These are phyloP conservation scores for Cladobotryum protrusum DNA, from an alignment of 2,329 filamentous ascomycete species.

Conservation along the genomic window DNA sequence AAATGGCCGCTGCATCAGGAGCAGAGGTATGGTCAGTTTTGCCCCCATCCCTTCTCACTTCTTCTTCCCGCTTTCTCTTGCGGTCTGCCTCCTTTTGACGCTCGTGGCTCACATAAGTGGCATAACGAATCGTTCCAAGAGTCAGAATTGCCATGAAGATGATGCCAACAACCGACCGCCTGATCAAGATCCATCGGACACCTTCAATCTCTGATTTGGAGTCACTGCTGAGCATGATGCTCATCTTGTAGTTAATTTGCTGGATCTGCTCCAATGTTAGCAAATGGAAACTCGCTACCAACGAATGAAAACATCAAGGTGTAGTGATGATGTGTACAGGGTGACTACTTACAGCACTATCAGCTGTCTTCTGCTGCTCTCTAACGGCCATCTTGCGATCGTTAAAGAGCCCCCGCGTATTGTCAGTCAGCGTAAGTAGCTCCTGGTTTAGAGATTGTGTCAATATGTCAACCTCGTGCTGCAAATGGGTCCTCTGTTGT, in stretches of 20 bases:
- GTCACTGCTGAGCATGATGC: slow-evolving; percentile 81
- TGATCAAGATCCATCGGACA: slow-evolving; percentile 75
- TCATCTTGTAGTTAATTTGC: slow-evolving; percentile 95
- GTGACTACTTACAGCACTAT: slow-evolving; percentile 59
- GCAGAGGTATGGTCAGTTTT: slow-evolving; percentile 40
- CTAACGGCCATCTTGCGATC: slow-evolving; percentile 89
- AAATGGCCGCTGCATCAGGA: slow-evolving; percentile 50
- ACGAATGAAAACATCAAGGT: not conserved
- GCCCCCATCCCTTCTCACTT: slow-evolving; percentile 37
- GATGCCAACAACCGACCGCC: slow-evolving; percentile 58
- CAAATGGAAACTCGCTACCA: no score
- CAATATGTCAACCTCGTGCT: slow-evolving; percentile 93
- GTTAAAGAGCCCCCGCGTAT: slow-evolving; percentile 92
- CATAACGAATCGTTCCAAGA: slow-evolving; percentile 53
- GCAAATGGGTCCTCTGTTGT: slow-evolving; percentile 75
- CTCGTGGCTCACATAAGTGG: slow-evolving; percentile 49
- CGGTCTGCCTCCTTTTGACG: slow-evolving; percentile 40
- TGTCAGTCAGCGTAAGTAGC: slow-evolving; percentile 73
- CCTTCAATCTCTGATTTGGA: slow-evolving; percentile 88
- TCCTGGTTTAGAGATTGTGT: slow-evolving; percentile 82
- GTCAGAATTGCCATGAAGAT: slow-evolving; percentile 59
- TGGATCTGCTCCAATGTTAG: slow-evolving; percentile 55
- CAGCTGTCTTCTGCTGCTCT: slow-evolving; percentile 78
- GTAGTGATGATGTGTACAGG: not conserved
- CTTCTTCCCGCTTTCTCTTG: slow-evolving; percentile 38